Conservation (phyloP, 2,329 filamentous ascomycete species). For the Blumeriella jaapii region DNA sequence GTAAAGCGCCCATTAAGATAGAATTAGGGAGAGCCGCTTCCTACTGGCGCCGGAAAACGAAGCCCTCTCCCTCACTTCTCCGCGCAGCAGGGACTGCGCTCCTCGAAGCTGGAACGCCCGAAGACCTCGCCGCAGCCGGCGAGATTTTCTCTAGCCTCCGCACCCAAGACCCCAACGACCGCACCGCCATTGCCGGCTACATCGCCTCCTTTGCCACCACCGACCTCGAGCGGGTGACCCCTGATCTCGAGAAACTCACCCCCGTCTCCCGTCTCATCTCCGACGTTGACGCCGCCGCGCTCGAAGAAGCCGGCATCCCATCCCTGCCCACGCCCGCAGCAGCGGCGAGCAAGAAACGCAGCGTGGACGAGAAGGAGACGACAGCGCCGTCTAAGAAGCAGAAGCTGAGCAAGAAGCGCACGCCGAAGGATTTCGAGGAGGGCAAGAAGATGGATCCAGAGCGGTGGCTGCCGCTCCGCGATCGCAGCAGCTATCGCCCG, state of each 20-base stretch:
- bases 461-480: slow-evolving; percentile 82
- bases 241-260: slow-evolving; percentile 46
- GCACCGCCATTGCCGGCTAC: slow-evolving; percentile 66
- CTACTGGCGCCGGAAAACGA: slow-evolving; percentile 63
- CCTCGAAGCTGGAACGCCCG: slow-evolving; percentile 57
- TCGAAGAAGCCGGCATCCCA: slow-evolving; percentile 57
- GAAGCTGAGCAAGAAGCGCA: slow-evolving; percentile 44
- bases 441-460: slow-evolving; percentile 78
- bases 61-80: slow-evolving; percentile 53
- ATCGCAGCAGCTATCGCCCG: slow-evolving; percentile 77
- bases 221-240: slow-evolving; percentile 43
- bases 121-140: slow-evolving; percentile 59
- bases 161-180: slow-evolving; percentile 52
- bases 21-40: slow-evolving; percentile 70
- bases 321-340: slow-evolving; percentile 31
- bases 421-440: slow-evolving; percentile 65
- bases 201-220: slow-evolving; percentile 66
- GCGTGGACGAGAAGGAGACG: slow-evolving; percentile 30
- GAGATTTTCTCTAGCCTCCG: slow-evolving; percentile 70
- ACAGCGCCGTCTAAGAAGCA: slow-evolving; percentile 41
- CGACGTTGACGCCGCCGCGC: slow-evolving; percentile 46
- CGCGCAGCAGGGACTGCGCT: slow-evolving; percentile 75
- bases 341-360: slow-evolving; percentile 36
- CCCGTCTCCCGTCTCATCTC: slow-evolving; percentile 49
- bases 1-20: slow-evolving; percentile 56